Conservation (phyloP, 768 basidiomycete genomes). For the Dacryopinax spathularia region DNA sequence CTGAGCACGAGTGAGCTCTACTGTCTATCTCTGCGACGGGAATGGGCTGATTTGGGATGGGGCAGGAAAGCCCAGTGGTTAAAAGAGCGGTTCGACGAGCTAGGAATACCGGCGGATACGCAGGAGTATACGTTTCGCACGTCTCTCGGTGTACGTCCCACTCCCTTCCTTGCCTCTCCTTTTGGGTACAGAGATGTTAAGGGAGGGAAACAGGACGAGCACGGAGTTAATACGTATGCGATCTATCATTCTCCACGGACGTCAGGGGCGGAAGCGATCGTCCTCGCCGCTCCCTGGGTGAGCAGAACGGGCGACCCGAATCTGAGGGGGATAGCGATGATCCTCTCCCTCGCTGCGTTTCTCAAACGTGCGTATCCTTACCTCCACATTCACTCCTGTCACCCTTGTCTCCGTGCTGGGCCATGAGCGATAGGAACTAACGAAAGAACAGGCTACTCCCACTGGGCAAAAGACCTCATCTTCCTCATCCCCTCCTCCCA, state of each 20-base stretch:
- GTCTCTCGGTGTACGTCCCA: conserved; percentile 34
- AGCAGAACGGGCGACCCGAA: conserved; percentile 49
- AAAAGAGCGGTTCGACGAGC: conserved; percentile 48
- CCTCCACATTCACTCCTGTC: not conserved
- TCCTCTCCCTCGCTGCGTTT: conserved; percentile 71
- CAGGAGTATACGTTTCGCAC: conserved; percentile 53
- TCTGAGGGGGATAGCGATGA: conserved; percentile 70
- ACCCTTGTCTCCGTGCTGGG: not conserved
- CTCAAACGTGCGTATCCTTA: conserved; percentile 47
- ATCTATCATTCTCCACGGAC: conserved; percentile 69
- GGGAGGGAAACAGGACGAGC: conserved; percentile 37
- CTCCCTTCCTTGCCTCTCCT: not conserved
- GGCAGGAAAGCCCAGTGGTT: conserved; percentile 58
- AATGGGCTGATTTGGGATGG: no score
- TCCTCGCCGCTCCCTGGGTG: conserved; percentile 82
- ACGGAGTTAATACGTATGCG: conserved; percentile 72
- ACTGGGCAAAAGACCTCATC: conserved; percentile 91
- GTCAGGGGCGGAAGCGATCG: conserved; percentile 86
- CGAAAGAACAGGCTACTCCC: conserved; percentile 51
- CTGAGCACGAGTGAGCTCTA: conserved; percentile 54
- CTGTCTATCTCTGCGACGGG: no score
- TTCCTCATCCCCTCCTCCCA: conserved; percentile 82
- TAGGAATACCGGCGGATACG: conserved; percentile 55
- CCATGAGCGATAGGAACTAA: not conserved
- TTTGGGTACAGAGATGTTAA: no score